A percentile compares a stretch with the other conserved stretches of the same genome.
Evolutionary conservation across 768 basidiomycete species (phyloP).

Genomic region (Auriscalpium vulgare): DNA sequence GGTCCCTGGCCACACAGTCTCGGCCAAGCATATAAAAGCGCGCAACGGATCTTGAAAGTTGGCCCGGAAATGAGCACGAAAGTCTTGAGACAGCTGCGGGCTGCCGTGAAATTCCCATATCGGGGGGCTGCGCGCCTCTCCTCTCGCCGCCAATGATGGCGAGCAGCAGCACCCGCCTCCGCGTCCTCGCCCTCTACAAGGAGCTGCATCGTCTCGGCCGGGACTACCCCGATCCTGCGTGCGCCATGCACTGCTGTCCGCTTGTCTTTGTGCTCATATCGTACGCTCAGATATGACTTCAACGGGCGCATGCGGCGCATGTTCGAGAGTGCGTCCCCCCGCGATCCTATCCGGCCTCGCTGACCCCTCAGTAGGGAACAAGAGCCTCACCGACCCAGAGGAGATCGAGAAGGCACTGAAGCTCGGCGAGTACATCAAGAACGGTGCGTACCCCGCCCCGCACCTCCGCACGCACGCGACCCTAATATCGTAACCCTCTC

Average conservation of each 20-base stretch:
- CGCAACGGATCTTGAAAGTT: no score
- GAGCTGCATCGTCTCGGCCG: constrained; percentile 73
- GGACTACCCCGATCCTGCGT: constrained; percentile 81
- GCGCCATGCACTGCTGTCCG: constrained; percentile 22
- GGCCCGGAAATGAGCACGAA: no score
- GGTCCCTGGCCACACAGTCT: no score
- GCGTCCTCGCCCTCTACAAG: constrained; percentile 72
- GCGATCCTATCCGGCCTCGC: background rate
- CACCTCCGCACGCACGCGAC: no score
- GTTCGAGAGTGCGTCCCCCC: constrained; percentile 58
- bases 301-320: constrained; percentile 61
- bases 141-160: constrained; percentile 29
- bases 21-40: no score
- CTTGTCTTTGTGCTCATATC: background rate
- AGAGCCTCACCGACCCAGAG: constrained; percentile 49
- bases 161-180: constrained; percentile 43
- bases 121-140: background rate
- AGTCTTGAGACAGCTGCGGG: no score
- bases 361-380: constrained; percentile 46
- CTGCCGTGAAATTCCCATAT: no score
- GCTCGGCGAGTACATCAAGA: constrained; percentile 79
- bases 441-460: constrained; percentile 40
- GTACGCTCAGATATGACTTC: constrained; percentile 59
- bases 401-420: constrained; percentile 73
- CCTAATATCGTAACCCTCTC: background rate